Evolutionary conservation across 805 yeast species (phyloP), one percentile per base, ranked within the genome.

Genomic region (Scheffersomyces amazonensis): DNA sequence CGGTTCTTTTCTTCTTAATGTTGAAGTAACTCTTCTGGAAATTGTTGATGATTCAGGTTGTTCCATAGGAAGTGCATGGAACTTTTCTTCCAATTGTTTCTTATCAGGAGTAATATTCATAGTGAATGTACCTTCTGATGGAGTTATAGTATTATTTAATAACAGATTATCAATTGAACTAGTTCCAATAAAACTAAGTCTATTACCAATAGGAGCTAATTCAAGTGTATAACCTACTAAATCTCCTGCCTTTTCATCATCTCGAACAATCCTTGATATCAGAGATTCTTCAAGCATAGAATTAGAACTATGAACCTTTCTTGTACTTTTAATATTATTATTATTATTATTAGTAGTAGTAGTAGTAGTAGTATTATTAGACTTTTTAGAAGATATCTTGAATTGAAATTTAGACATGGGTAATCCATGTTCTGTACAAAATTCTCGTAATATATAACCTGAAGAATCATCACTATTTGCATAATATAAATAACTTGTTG

Each of bases 361-460:
- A 15, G 16, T 13, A 13, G 5, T 15, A 6, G 25, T 22, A 18
- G 32, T 16, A 34, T 19, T 35, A 32, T 32, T 21, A 23, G 23
- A 29, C 22, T 31, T 8, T 13, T 11, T 15, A 13, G 3, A 17
- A 15, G 16, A 7, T 13, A 31, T 18, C 17, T 51, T 54, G 16
- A 67, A 52, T 30, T 41, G 46, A 42, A 58, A 66, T 31, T 49
- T 52, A 0, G 52, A 27, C 3, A 58, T 44, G 27, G 60, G 59
- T 17, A 67, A 49, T 17, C 58, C 57, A 20, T 53, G 49, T 27
- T 54, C 53, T 18, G 46, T 28, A 48, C 73, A 64, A 36, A 65
- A 47, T 16, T 56, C 58, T 16, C 41, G 33, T 11, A 62, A 38
- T 4, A 57, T 52, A 13, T 55, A 54, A 2, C 56, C 58, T 16